These are phyloP conservation scores for Fonsecaea erecta DNA, from an alignment of 2,329 filamentous ascomycete genomes.

Conservation along the genomic window DNA sequence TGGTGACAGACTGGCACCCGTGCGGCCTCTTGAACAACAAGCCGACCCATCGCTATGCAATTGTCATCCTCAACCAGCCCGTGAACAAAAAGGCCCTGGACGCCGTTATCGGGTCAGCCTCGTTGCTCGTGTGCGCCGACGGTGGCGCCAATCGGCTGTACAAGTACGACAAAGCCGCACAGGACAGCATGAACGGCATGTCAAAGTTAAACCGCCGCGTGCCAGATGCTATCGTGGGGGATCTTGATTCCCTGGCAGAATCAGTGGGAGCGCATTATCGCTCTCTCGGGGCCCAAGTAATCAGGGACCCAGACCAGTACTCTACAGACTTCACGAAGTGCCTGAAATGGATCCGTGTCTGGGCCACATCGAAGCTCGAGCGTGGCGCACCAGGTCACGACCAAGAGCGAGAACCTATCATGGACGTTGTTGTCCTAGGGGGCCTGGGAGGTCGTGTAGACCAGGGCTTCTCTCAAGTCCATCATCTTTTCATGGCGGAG, in stretches of 20 bases:
- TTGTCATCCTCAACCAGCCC: slow-evolving; percentile 67
- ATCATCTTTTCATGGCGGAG: slow-evolving; percentile 71
- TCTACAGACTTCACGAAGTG: slow-evolving; percentile 92
- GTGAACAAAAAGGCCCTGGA: slow-evolving; percentile 53
- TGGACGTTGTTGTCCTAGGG: slow-evolving; percentile 78
- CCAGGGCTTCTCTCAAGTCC: slow-evolving; percentile 85
- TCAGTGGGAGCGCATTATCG: slow-evolving; percentile 70
- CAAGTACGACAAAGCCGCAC: slow-evolving; percentile 40
- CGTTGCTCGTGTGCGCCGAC: slow-evolving; percentile 78
- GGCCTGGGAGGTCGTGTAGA: slow-evolving; percentile 89
- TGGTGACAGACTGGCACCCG: slow-evolving; percentile 30
- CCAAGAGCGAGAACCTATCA: slow-evolving; percentile 34
- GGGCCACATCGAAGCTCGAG: slow-evolving; percentile 22
- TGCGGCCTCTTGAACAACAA: slow-evolving; percentile 27
- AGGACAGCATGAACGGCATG: not conserved
- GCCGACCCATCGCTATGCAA: slow-evolving; percentile 41
- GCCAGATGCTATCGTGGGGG: slow-evolving; percentile 79
- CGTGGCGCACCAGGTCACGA: slow-evolving; percentile 29
- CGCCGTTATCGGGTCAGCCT: slow-evolving; percentile 53
- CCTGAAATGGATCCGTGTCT: slow-evolving; percentile 61
- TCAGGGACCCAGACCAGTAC: slow-evolving; percentile 78
- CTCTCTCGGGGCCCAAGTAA: slow-evolving; percentile 63
- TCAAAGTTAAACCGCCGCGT: slow-evolving; percentile 46
- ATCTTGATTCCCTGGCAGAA: slow-evolving; percentile 80
- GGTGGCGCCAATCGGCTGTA: slow-evolving; percentile 83